phyloP scores from a whole-genome alignment of 306 rosid genomes.

The Astragalus membranaceus region DNA sequence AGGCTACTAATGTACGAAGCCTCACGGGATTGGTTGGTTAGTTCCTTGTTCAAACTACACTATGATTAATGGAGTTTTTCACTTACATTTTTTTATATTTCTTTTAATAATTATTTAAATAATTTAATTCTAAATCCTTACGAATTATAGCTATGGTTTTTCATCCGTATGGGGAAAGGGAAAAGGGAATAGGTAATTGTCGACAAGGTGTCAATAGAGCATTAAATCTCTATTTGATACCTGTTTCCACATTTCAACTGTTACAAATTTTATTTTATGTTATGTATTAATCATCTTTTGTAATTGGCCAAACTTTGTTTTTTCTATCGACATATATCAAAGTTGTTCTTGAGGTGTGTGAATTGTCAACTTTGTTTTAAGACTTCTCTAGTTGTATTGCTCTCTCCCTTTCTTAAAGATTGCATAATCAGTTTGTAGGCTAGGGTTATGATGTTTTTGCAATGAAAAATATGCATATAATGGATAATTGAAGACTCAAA shows the following conservation, averaged over 20 bases:
- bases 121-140: not conserved
- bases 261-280: not conserved
- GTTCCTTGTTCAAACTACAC: conserved; percentile 27
- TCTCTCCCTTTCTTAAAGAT: no score
- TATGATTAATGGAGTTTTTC: not conserved
- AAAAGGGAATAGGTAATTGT: not conserved
- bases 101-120: not conserved
- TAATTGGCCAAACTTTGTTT: not conserved
- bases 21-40: conserved; percentile 95
- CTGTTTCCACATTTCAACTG: no score
- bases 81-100: not conserved
- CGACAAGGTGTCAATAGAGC: no score
- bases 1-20: conserved; percentile 90
- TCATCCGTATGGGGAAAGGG: not conserved
- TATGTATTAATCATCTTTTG: not conserved
- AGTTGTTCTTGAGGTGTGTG: not conserved
- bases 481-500: no score
- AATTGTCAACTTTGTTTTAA: not conserved
- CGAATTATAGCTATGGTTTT: not conserved
- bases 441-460: no score
- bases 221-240: no score
- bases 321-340: not conserved
- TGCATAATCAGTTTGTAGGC: no score
- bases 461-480: no score
- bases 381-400: no score